Evolutionary conservation across 805 yeast genomes (phyloP).

Genomic region (Barnettozyma populi): DNA sequence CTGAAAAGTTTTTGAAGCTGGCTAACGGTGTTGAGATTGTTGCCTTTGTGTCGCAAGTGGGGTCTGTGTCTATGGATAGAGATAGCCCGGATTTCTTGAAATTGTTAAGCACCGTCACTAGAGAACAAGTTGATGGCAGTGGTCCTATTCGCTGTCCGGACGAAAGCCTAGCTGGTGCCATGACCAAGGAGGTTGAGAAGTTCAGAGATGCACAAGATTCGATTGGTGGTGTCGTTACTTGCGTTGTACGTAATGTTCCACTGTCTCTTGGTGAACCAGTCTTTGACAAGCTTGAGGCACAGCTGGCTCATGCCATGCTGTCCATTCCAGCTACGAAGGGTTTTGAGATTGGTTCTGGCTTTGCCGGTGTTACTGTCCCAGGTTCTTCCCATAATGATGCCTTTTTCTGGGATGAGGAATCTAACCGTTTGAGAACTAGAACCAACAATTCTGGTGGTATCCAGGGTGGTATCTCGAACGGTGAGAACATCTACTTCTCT

Average conservation of each 20-base stretch:
- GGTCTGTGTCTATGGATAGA: constrained; percentile 71
- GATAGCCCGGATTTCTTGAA: constrained; percentile 64
- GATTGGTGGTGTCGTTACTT: constrained; percentile 96
- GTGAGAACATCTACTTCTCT: constrained; percentile 89
- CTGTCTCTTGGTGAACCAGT: constrained; percentile 97
- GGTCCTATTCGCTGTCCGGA: constrained; percentile 97
- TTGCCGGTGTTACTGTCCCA: constrained; percentile 80
- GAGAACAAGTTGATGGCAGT: constrained; percentile 80
- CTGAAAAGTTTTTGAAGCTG: constrained; percentile 79
- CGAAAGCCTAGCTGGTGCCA: constrained; percentile 56
- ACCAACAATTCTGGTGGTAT: constrained; percentile 96
- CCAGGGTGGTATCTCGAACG: constrained; percentile 97
- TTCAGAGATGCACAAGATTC: constrained; percentile 86
- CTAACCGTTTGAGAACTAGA: constrained; percentile 68
- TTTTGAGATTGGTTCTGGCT: constrained; percentile 96
- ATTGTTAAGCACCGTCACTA: constrained; percentile 67
- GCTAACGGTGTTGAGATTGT: constrained; percentile 87
- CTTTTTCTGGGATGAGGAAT: constrained; percentile 55
- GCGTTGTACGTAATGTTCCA: constrained; percentile 92
- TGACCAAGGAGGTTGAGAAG: constrained; percentile 84
- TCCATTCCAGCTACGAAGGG: constrained; percentile 98
- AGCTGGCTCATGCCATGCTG: constrained; percentile 95
- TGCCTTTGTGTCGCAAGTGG: constrained; percentile 94
- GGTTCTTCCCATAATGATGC: constrained; percentile 95
- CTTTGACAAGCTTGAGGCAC: constrained; percentile 93